These are phyloP conservation scores for Penicillium concentricum DNA, from an alignment of 2,329 filamentous ascomycete genomes.

Conservation along the genomic window DNA sequence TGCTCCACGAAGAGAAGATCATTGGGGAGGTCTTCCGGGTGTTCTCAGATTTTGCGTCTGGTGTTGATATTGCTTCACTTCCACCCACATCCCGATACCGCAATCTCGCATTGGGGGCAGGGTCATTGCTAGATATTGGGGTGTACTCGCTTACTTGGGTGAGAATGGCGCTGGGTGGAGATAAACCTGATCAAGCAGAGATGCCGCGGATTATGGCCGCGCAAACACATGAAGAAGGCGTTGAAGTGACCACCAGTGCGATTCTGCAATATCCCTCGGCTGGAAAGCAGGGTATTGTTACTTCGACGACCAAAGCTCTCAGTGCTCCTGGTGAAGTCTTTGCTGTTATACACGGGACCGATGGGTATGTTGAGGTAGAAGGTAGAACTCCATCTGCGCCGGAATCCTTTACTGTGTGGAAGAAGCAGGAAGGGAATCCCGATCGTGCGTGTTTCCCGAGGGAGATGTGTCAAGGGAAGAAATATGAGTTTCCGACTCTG, in stretches of 20 bases:
- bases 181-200: neutral
- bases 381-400: conserved; percentile 4
- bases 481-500: neutral
- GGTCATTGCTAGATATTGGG: neutral
- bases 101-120: neutral
- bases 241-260: neutral
- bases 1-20: conserved; percentile 7
- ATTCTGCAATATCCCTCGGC: neutral
- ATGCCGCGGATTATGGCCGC: neutral
- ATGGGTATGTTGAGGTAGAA: conserved; percentile 3
- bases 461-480: neutral
- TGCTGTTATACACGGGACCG: neutral
- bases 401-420: conserved; percentile 11
- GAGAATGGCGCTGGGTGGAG: neutral
- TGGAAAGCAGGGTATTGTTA: neutral
- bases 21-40: conserved; percentile 10
- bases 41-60: neutral
- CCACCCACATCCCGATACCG: neutral
- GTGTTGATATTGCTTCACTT: neutral
- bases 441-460: conserved; percentile 1
- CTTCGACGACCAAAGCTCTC: neutral
- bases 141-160: neutral
- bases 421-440: neutral
- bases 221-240: neutral
- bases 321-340: neutral